Evolutionary conservation across 305 asterid species (phyloP).

Genomic region (Fraxinus albicans): DNA sequence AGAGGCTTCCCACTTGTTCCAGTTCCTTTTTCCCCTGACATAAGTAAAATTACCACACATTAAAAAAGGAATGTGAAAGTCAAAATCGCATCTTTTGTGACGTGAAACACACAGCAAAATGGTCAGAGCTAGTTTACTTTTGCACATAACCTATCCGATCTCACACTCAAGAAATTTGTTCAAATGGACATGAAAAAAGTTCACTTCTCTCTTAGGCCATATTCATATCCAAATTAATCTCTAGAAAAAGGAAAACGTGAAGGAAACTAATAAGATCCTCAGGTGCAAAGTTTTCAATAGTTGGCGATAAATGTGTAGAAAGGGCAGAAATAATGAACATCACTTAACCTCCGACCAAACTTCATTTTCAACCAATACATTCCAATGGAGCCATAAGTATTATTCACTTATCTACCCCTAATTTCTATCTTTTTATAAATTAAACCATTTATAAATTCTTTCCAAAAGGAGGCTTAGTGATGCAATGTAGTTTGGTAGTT

Average conservation of each 20-base stretch:
- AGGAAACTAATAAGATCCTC: neutral
- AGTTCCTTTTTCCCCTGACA: constrained; percentile 82
- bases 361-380: neutral
- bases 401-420: neutral
- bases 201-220: neutral
- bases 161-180: neutral
- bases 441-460: neutral
- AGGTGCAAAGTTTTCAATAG: neutral
- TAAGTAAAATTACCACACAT: constrained; percentile 5
- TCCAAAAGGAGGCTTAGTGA: neutral
- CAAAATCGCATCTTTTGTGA: neutral
- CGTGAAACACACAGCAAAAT: neutral
- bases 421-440: no score
- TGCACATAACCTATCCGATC: neutral
- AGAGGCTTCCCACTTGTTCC: constrained; percentile 76
- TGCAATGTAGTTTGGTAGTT: neutral
- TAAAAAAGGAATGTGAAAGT: constrained; percentile 2
- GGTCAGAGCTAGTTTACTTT: neutral
- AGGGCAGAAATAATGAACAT: neutral
- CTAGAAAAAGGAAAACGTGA: neutral
- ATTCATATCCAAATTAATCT: neutral
- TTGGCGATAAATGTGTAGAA: neutral
- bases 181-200: neutral
- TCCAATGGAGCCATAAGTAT: neutral
- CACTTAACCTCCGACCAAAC: neutral